Percentiles rank a stretch among this genome's conserved stretches.
phyloP scores from a whole-genome alignment of 441 rosid species.

The Biscutella auriculata region DNA sequence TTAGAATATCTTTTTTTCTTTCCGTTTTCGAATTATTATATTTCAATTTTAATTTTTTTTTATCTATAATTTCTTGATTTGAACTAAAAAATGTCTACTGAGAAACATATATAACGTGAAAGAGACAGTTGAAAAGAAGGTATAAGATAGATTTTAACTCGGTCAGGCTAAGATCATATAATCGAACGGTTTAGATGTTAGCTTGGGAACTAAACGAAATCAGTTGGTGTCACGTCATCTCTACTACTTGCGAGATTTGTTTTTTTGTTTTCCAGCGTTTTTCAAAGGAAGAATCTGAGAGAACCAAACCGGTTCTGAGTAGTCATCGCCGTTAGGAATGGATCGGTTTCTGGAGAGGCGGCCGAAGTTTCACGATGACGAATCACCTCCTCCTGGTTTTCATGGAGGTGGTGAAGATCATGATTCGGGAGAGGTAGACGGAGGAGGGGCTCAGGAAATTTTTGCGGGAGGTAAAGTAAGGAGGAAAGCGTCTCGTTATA shows the following conservation, averaged over 20 bases:
- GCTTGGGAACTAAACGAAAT: neutral
- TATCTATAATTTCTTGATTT: too few relatives aligned
- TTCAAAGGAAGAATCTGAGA: neutral
- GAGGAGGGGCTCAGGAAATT: conserved; percentile 52
- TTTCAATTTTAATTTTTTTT: too few relatives aligned
- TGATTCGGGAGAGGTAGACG: conserved; percentile 7
- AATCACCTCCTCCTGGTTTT: conserved; percentile 26
- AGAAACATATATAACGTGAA: too few relatives aligned
- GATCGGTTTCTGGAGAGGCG: conserved; percentile 31
- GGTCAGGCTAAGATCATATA: neutral
- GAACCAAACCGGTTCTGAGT: conserved; percentile 4
- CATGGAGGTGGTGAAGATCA: conserved; percentile 23
- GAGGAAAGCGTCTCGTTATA: conserved; percentile 64
- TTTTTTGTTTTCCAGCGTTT: neutral
- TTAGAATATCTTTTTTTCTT: too few relatives aligned
- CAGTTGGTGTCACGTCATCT: conserved; percentile 9
- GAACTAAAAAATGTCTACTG: too few relatives aligned
- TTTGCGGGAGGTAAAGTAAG: conserved; percentile 75
- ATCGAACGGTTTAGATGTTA: conserved; percentile 12
- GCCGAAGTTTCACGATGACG: conserved; percentile 46
- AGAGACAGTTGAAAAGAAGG: too few relatives aligned
- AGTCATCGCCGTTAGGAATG: conserved; percentile 24
- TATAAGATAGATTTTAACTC: too few relatives aligned
- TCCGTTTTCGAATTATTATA: too few relatives aligned
- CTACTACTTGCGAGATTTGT: neutral